Percentiles rank a stretch among this genome's conserved stretches.
phyloP scores from a whole-genome alignment of 805 yeast species.

The Komagataella phaffii region DNA sequence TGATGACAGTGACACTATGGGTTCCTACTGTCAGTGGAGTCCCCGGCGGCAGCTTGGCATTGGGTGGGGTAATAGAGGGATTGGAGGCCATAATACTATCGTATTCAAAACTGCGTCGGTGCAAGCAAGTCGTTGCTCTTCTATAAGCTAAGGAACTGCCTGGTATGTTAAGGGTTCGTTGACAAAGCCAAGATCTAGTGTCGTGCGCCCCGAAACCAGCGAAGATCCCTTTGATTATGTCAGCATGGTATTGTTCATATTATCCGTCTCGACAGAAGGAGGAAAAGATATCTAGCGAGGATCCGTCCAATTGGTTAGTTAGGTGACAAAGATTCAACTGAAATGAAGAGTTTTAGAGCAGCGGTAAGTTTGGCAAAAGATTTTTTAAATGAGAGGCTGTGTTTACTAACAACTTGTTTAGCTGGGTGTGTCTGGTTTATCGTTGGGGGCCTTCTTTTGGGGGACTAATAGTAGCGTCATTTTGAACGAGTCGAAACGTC shows the following conservation, averaged over 20 bases:
- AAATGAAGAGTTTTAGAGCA: not conserved
- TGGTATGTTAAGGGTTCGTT: not conserved
- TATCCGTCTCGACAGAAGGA: not conserved
- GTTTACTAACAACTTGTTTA: not conserved
- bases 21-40: slow-evolving; percentile 70
- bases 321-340: not conserved
- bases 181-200: not conserved
- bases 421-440: not conserved
- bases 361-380: not conserved
- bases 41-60: slow-evolving; percentile 53
- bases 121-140: not conserved
- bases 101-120: not conserved
- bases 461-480: not conserved
- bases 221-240: not conserved
- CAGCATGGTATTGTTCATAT: not conserved
- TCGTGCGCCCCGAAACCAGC: not conserved
- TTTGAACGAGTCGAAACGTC: slow-evolving; percentile 14
- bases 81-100: not conserved
- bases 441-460: not conserved
- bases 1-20: slow-evolving; percentile 47
- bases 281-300: not conserved
- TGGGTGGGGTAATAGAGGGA: slow-evolving; percentile 14
- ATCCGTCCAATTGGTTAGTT: not conserved
- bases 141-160: not conserved
- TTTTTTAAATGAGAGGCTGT: not conserved